Evolutionary conservation across 2,329 filamentous ascomycete species (phyloP), one percentile per base, ranked within the genome.

Genomic region (Fusarium anguioides): DNA sequence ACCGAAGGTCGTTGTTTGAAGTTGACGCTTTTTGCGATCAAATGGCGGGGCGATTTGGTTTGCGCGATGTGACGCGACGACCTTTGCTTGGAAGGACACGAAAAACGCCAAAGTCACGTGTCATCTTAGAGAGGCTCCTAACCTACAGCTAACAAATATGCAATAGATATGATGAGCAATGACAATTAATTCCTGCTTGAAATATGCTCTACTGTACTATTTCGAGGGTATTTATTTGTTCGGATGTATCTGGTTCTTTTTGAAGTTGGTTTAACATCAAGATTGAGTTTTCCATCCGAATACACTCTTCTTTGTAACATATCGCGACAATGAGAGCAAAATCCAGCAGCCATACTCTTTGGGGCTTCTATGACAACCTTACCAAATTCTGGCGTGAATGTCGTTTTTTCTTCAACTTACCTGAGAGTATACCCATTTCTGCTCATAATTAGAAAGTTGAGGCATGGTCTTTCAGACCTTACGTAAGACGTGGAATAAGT

Each of bases 21-120:
- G 48, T 37, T 17, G 40, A 27, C 15, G 23, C 47, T 44, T 26
- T 33, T 49, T 15, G 26, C 6, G 8, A 15, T 55, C 18, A 26
- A n/a, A 65, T 66, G 39, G 61, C 31, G 57, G 58, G 57, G 55
- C 45, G 41, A 27, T 33, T 55, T 39, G 40, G 37, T 18, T 54
- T 52, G 41, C 60, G 67, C 69, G 66, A 42, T 57, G 47, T 48
- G 60, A 73, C 71, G 69, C 68, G 69, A 62, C 45, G 26, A 37
- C 24, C 23, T 50, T 33, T 18, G 7, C 14, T 31, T 12, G 3
- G 5, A 39, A 15, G 33, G n/a, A 58, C 70, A 66, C 69, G 66
- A 59, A 60, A 71, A 72, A 73, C 71, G 71, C 70, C 71, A 71
- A 63, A 59, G 47, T 74, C 71, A 73, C 71, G 71, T 73, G 71